A percentile compares a stretch with the other conserved stretches of the same genome.
These are phyloP conservation scores for Fusarium liriodendri DNA, from an alignment of 2,329 filamentous ascomycete species.

Conservation along the genomic window DNA sequence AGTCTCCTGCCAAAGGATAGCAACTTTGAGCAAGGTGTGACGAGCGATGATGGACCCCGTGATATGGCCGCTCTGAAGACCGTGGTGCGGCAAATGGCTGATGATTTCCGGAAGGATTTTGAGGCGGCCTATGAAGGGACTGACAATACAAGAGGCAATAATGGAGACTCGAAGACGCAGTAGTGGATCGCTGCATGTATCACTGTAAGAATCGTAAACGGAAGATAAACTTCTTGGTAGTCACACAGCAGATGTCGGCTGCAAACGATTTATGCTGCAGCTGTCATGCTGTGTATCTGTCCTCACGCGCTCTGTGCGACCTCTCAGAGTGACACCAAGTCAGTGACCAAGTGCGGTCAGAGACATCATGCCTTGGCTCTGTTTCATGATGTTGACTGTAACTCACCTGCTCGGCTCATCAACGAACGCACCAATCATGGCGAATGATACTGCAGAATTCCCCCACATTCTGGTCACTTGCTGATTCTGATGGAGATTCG, in stretches of 20 bases:
- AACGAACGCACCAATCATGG: conserved; percentile 3
- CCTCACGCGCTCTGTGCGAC: not conserved
- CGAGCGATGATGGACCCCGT: not conserved
- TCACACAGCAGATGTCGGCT: conserved; percentile 9
- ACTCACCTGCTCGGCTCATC: not conserved
- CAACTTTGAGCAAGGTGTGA: not conserved
- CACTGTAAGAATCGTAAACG: not conserved
- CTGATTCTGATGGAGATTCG: not conserved
- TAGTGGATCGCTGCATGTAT: not conserved
- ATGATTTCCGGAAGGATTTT: not conserved
- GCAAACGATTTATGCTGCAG: conserved; percentile 7
- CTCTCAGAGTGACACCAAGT: not conserved
- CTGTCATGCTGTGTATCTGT: not conserved
- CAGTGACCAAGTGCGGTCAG: not conserved
- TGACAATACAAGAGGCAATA: not conserved
- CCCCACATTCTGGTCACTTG: not conserved
- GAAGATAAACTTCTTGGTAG: not conserved
- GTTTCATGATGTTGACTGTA: conserved; percentile 1
- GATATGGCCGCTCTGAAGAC: not conserved
- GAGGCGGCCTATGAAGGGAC: not conserved
- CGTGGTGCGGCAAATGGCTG: not conserved
- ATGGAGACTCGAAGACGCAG: not conserved
- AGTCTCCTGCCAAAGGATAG: not conserved
- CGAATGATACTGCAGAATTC: not conserved
- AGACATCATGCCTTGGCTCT: not conserved